Conservation (phyloP, 176 grass and related monocot genomes). For the Dendrocalamus sinicus region DNA sequence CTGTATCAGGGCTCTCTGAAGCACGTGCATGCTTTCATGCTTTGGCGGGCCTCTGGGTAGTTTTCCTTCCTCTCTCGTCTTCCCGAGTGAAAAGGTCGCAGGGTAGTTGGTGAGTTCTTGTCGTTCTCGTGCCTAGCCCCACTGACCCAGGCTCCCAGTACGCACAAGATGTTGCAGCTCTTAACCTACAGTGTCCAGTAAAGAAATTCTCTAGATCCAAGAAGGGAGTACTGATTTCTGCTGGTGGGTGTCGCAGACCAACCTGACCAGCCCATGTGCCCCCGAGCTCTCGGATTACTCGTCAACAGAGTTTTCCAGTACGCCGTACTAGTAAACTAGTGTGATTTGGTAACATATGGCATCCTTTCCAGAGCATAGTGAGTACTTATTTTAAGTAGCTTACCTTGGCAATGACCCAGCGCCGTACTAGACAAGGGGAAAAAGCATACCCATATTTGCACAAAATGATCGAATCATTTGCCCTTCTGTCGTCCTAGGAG, state of each 20-base stretch:
- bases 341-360: neutral
- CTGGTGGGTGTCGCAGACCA: conserved; percentile 29
- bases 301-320: neutral
- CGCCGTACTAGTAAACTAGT: neutral
- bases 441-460: neutral
- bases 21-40: conserved; percentile 10
- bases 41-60: neutral
- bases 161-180: neutral
- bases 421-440: too few relatives aligned
- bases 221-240: neutral
- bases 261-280: conserved; percentile 43
- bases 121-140: neutral
- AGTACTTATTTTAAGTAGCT: neutral
- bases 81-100: neutral
- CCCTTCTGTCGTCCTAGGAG: neutral
- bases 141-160: neutral
- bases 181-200: neutral
- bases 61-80: neutral
- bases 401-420: neutral
- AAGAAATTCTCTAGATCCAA: conserved; percentile 10
- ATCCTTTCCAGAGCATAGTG: neutral
- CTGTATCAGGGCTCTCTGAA: neutral
- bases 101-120: neutral
- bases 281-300: neutral
- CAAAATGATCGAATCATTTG: neutral